Conservation (phyloP, 805 yeast species). For the Yarrowia keelungensis region DNA sequence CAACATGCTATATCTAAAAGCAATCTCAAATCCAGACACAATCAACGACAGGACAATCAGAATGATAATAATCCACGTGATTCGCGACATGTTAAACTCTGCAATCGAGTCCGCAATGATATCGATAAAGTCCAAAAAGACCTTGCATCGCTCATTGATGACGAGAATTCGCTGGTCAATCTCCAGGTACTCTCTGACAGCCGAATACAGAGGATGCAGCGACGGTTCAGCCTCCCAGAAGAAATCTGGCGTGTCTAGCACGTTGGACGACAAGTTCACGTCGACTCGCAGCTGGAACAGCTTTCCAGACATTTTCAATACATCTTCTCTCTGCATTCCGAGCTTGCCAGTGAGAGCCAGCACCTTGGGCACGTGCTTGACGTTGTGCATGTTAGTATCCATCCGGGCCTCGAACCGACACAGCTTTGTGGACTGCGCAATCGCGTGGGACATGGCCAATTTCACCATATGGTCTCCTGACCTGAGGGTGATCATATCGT, state of each 20-base stretch:
- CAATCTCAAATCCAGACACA: conserved; percentile 77
- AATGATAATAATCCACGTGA: conserved; percentile 86
- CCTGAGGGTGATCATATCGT: conserved; percentile 90
- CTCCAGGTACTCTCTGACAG: conserved; percentile 90
- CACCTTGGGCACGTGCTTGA: conserved; percentile 87
- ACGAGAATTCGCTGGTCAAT: conserved; percentile 95
- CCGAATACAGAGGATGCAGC: conserved; percentile 86
- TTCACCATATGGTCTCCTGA: conserved; percentile 93
- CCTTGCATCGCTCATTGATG: conserved; percentile 90
- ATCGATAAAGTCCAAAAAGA: conserved; percentile 90
- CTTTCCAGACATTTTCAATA: conserved; percentile 87
- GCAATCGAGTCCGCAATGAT: conserved; percentile 93
- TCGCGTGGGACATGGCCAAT: conserved; percentile 92
- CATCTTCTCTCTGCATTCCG: conserved; percentile 83
- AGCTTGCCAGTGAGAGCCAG: conserved; percentile 88
- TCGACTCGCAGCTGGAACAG: conserved; percentile 90
- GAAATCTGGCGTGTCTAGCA: conserved; percentile 92
- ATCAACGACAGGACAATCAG: conserved; percentile 79
- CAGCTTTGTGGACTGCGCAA: conserved; percentile 93
- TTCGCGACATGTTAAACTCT: conserved; percentile 87
- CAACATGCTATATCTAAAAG: conserved; percentile 61
- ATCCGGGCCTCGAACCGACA: conserved; percentile 91
- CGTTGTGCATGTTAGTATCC: conserved; percentile 80
- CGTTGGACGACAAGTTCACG: conserved; percentile 87
- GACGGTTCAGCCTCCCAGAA: conserved; percentile 97